Evolutionary conservation across 2,329 filamentous ascomycete genomes (phyloP).

Genomic region (Grosmannia huntii): DNA sequence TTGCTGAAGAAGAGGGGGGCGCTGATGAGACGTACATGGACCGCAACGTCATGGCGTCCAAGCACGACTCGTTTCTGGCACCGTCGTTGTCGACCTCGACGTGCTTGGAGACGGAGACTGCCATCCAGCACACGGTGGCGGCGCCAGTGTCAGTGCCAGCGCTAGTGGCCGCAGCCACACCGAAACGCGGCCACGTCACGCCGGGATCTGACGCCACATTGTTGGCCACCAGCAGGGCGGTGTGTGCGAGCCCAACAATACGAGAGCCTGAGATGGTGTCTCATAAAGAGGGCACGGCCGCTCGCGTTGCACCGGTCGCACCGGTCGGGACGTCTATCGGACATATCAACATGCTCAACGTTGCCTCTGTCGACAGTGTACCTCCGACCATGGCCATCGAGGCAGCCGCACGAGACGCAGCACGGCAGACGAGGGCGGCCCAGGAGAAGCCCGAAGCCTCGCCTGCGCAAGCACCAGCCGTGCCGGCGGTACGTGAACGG

Average conservation of each 20-base stretch:
- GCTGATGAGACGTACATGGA: neutral
- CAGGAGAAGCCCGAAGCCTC: too few relatives aligned
- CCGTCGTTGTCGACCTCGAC: constrained; percentile 16
- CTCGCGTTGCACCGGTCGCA: neutral
- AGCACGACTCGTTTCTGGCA: constrained; percentile 43
- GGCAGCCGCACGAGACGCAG: neutral
- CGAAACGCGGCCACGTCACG: neutral
- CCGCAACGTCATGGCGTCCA: constrained; percentile 20
- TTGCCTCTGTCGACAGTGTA: neutral
- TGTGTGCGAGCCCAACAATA: neutral
- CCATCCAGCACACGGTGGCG: neutral
- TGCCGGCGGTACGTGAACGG: neutral
- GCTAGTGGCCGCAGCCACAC: neutral
- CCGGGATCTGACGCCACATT: neutral
- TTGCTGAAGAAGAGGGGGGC: constrained; percentile 17
- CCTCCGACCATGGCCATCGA: neutral
- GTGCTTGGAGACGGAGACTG: neutral
- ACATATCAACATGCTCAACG: neutral
- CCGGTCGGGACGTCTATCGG: too few relatives aligned
- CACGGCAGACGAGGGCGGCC: neutral
- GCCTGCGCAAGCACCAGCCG: neutral
- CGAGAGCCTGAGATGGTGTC: neutral
- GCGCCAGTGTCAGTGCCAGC: neutral
- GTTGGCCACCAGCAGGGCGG: neutral
- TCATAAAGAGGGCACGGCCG: neutral